phyloP scores from a whole-genome alignment of 108 stramenopile species.

The Cylindrotheca closterium region DNA sequence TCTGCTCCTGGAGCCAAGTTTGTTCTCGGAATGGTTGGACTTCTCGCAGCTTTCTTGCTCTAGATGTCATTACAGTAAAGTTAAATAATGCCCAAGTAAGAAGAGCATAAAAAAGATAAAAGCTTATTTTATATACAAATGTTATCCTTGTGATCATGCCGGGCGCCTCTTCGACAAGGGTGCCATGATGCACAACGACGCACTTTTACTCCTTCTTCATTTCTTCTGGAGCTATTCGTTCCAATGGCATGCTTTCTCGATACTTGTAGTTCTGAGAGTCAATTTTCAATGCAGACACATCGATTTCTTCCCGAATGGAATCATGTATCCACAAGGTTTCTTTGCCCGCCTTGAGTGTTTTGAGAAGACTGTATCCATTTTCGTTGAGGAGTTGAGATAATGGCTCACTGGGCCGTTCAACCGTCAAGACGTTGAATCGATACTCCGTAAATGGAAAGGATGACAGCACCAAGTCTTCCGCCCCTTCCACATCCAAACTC shows the following conservation, averaged over 20 bases:
- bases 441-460: conserved; percentile 54
- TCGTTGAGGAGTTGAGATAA: conserved; percentile 23
- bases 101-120: no score
- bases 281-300: conserved; percentile 16
- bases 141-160: no score
- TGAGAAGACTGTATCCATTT: conserved; percentile 20
- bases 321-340: conserved; percentile 26
- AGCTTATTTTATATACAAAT: no score
- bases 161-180: no score
- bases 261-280: conserved; percentile 30
- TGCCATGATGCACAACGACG: no score
- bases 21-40: no score
- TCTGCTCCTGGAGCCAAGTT: no score
- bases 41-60: no score
- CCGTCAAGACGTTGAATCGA: conserved; percentile 45
- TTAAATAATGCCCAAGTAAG: no score
- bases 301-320: conserved; percentile 6
- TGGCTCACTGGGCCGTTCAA: conserved; percentile 47
- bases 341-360: conserved; percentile 6
- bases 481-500: conserved; percentile 67
- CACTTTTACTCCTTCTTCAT: not conserved
- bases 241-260: conserved; percentile 5
- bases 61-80: no score
- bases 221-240: conserved; percentile 17
- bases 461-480: conserved; percentile 56